Evolutionary conservation across 331 rosid species (phyloP).

Genomic region (Telfairia occidentalis): DNA sequence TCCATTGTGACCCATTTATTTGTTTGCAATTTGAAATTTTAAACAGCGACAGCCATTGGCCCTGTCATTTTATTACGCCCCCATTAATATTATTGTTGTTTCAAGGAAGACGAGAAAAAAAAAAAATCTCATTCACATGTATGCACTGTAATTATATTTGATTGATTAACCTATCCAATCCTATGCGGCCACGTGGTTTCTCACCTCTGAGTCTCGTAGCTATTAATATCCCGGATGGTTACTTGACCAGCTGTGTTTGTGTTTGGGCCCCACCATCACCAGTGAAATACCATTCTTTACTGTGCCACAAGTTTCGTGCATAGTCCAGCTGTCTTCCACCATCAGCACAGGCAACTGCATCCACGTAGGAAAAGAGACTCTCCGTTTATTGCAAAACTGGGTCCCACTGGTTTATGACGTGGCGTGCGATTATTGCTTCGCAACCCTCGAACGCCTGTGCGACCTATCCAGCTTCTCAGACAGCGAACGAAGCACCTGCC

Average conservation of each 20-base stretch:
- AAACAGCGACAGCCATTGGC: neutral
- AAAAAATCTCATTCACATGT: neutral
- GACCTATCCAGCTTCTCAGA: conserved; percentile 46
- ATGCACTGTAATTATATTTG: neutral
- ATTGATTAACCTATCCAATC: neutral
- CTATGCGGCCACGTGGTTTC: neutral
- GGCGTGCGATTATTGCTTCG: conserved; percentile 24
- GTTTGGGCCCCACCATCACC: conserved; percentile 16
- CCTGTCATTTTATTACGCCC: neutral
- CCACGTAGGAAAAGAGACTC: conserved; percentile 13
- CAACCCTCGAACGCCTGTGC: conserved; percentile 27
- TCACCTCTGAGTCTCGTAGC: neutral
- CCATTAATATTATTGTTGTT: neutral
- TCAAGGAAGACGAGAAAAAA: neutral
- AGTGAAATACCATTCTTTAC: conserved; percentile 12
- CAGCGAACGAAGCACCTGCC: conserved; percentile 48
- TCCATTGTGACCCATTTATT: neutral
- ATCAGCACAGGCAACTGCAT: neutral
- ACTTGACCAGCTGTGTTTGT: neutral
- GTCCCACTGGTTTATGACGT: neutral
- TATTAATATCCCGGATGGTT: neutral
- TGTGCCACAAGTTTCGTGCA: neutral
- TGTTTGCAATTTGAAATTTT: neutral
- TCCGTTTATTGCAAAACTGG: neutral
- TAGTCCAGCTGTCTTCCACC: conserved; percentile 48